These are phyloP conservation scores for Gentiana dahurica DNA, from an alignment of 257 asterid genomes.

Conservation along the genomic window DNA sequence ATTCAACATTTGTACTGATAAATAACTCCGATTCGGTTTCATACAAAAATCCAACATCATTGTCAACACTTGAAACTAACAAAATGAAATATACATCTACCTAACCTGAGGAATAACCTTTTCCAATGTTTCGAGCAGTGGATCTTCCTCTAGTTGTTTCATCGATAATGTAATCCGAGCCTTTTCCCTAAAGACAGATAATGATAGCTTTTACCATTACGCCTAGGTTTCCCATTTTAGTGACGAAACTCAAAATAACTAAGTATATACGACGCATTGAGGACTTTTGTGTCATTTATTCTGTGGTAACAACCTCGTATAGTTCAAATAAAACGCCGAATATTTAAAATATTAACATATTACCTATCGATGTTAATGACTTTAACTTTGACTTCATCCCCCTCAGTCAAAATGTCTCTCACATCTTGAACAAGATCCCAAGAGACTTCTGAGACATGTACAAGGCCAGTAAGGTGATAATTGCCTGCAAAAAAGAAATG, in stretches of 20 bases:
- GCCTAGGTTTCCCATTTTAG: too few relatives aligned
- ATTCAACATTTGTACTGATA: too few relatives aligned
- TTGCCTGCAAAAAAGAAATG: constrained; percentile 37
- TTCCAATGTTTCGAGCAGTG: constrained; percentile 78
- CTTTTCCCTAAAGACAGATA: constrained; percentile 34
- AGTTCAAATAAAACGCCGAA: neutral
- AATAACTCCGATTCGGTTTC: too few relatives aligned
- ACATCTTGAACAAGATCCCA: constrained; percentile 96
- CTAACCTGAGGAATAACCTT: constrained; percentile 88
- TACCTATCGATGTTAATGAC: constrained; percentile 65
- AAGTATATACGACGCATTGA: too few relatives aligned
- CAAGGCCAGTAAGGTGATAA: constrained; percentile 76
- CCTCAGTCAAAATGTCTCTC: constrained; percentile 67
- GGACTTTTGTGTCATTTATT: too few relatives aligned
- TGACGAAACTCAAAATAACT: too few relatives aligned
- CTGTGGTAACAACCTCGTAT: neutral
- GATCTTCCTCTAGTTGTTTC: constrained; percentile 92
- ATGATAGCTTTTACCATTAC: too few relatives aligned
- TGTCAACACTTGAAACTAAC: neutral
- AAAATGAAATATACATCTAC: neutral
- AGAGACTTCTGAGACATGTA: constrained; percentile 92
- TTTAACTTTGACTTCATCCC: constrained; percentile 78
- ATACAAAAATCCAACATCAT: neutral
- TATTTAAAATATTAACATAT: constrained; percentile 3
- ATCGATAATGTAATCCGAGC: constrained; percentile 70